Base-by-base conservation (phyloP, 2,329 filamentous ascomycete species). In the Penicillium palitans region DNA sequence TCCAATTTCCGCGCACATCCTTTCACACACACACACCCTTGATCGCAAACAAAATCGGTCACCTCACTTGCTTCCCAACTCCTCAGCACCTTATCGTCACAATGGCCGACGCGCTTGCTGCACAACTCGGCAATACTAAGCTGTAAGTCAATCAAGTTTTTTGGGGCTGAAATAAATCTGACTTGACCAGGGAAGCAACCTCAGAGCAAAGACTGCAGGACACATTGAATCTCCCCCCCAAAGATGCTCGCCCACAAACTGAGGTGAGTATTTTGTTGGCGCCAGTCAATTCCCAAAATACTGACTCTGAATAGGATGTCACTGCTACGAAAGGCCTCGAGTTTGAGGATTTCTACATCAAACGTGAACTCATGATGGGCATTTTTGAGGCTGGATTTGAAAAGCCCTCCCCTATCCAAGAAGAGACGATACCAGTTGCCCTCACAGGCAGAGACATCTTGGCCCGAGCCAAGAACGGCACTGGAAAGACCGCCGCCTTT, bases 341-440 rank as follows among this genome's bases (percentile, higher is more conserved):
- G 69, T 99, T 97, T 72, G 96, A 99, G 78, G 91, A 98, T 67
- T 97, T 99, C 75, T 90, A 90, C 66, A 88, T 99, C 69, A 96
- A 96, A 81, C 86, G 95, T 74, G 91, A 96, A 74, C 81, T 99
- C 61, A 86, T 99, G 80, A 99, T 98, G 93, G 95, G 95, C 62
- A 98, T 99, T 66, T 99, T 98, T 77, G 95, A 99, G 81, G 95
- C 95, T 67, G 95, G 95, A 63, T 99, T 97, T 77, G 95, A 99
- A 77, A 97, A 96, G 80, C 95, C 95, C 17, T 99, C 95, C 57
- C 95, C 95, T 12, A 99, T 99, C 70, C 95, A 99, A 86, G 95
- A 99, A 87, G 95, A 98, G 80, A 92, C 95, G 55, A 97, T 99
- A 71, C 95, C 95, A 48, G 93, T 99, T 66, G 95, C 95, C 51